Base-by-base conservation (phyloP, 2,329 filamentous ascomycete genomes). In the Stagonosporopsis cucurbitacearum region DNA sequence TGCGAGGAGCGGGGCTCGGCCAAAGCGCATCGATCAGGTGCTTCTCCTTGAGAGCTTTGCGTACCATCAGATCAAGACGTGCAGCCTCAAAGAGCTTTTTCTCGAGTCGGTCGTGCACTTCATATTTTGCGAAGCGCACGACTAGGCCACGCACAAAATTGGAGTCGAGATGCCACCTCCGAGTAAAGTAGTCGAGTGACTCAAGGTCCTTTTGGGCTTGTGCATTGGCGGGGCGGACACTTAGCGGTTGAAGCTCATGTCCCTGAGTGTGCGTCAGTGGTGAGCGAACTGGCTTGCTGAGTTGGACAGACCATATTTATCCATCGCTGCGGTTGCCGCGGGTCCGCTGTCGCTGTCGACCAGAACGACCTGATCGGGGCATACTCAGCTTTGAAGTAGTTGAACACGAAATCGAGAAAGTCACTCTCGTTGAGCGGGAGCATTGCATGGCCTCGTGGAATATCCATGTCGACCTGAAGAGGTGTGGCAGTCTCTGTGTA, bases 351-450 rank as follows among this genome's bases (percentile, higher is more conserved):
- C 30, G 73, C 72, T 19, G 73, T 75, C 0, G 63, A 65, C 67
- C 70, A 75, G 42, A 75, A 66, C 7, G 70, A 74, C 20, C 72
- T 66, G 11, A 75, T 74, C 3, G 73, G 73, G 2, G 68, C 64
- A 42, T 75, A 75, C 64, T 75, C 73, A 15, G 72, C 72, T 56
- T 74, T 75, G 65, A 68, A 75, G 49, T 75, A 75, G 44, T 74
- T 75, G 59, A 59, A 72, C 7, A 74, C 54, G 45, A 75, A 75
- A 41, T 74, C 71, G 6, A 72, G 53, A 26, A 75, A 69, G 42
- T 75, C 73, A 6, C 54, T 45, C 44, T 73, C 71, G 22, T 60
- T 71, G 13, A 75, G 65, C 4, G 73, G 69, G 4, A 65, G 58
- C 62, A 68, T 70, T n/a, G 72, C 69, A 58, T 69, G 62, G 42